Evolutionary conservation across 2,329 filamentous ascomycete genomes (phyloP).

Genomic region (Monosporascus sp.): DNA sequence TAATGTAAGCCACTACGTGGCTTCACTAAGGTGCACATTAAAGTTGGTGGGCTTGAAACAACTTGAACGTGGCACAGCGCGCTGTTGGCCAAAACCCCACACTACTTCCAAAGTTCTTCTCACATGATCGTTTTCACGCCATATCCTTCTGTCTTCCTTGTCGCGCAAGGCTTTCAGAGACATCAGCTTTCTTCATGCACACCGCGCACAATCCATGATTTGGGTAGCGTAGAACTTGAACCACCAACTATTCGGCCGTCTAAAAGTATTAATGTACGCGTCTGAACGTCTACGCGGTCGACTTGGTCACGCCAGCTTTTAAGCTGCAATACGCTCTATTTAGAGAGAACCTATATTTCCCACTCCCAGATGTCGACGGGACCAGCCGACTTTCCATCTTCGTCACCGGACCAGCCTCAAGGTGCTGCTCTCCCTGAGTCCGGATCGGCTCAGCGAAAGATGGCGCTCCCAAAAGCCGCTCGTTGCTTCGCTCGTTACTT

Average conservation of each 20-base stretch:
- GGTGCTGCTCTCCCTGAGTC: not conserved
- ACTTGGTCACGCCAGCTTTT: not conserved
- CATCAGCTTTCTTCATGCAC: too few species aligned
- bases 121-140: not conserved
- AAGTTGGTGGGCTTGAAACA: too few species aligned
- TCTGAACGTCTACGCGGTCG: not conserved
- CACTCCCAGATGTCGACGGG: not conserved
- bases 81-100: too few species aligned
- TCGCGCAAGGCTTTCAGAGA: not conserved
- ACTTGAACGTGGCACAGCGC: too few species aligned
- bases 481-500: not conserved
- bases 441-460: not conserved
- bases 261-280: not conserved
- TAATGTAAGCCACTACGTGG: too few species aligned
- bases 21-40: too few species aligned
- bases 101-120: too few species aligned
- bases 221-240: too few species aligned
- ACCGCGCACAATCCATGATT: too few species aligned
- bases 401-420: not conserved
- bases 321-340: not conserved
- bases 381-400: not conserved
- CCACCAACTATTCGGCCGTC: not conserved
- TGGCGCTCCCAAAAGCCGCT: slow-evolving; percentile 3
- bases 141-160: not conserved
- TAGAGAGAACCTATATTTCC: not conserved